These are phyloP conservation scores for Penicillium arizonense DNA, from an alignment of 495 filamentous ascomycete genomes.

Conservation along the genomic window DNA sequence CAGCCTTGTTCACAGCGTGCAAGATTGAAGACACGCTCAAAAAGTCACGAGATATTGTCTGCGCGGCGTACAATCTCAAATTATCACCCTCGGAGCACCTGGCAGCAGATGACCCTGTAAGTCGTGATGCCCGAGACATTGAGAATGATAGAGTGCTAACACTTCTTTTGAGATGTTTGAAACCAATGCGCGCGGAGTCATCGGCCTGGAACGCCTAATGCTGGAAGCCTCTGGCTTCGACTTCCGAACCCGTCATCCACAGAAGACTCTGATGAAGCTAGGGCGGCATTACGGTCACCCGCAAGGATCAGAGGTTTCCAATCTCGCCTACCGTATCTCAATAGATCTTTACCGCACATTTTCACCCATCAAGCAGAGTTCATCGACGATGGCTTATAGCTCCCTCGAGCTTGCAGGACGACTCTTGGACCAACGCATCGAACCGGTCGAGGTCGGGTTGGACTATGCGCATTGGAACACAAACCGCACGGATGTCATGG, in stretches of 20 bases:
- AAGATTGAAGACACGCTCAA: slow-evolving; percentile 98
- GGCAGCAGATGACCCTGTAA: slow-evolving; percentile 78
- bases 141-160: slow-evolving; percentile 1
- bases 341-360: slow-evolving; percentile 91
- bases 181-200: slow-evolving; percentile 66
- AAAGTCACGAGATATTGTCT: slow-evolving; percentile 90
- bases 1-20: slow-evolving; percentile 86
- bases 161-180: slow-evolving; percentile 66
- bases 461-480: slow-evolving; percentile 59
- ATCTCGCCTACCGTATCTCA: slow-evolving; percentile 73
- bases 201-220: slow-evolving; percentile 87
- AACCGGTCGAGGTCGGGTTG: slow-evolving; percentile 41
- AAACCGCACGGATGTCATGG: slow-evolving; percentile 67
- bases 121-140: not conserved
- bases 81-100: slow-evolving; percentile 67
- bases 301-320: slow-evolving; percentile 53
- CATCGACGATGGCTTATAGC: slow-evolving; percentile 75
- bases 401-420: slow-evolving; percentile 77
- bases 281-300: slow-evolving; percentile 49
- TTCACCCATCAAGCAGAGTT: slow-evolving; percentile 83
- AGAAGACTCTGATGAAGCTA: slow-evolving; percentile 79
- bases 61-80: slow-evolving; percentile 84
- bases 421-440: slow-evolving; percentile 52
- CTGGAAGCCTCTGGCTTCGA: slow-evolving; percentile 93
- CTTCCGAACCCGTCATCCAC: slow-evolving; percentile 86